phyloP scores from a whole-genome alignment of 805 yeast genomes.

The Starmerella potacharoeniae region DNA sequence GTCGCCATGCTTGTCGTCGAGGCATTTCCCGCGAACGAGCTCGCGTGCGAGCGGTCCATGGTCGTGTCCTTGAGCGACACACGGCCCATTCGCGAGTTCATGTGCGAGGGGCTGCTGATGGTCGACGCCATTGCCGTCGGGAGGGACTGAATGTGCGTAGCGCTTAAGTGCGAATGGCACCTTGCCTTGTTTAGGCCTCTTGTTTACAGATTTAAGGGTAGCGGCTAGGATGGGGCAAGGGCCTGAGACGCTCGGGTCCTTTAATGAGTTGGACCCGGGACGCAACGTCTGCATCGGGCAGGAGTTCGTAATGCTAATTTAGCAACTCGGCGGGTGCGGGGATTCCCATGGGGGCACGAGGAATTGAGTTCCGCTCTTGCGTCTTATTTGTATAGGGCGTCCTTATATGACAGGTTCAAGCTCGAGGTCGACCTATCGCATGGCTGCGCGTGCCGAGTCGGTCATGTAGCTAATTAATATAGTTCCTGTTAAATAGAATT shows the following conservation, averaged over 20 bases:
- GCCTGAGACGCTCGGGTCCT: not conserved
- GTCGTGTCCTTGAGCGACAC: slow-evolving; percentile 1
- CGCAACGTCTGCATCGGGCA: too few relatives aligned
- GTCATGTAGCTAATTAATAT: too few relatives aligned
- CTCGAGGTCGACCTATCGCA: too few relatives aligned
- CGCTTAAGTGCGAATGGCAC: not conserved
- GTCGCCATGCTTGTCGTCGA: slow-evolving; percentile 2
- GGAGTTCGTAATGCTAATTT: not conserved
- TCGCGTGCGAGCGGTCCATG: slow-evolving; percentile 1
- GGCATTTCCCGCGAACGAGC: not conserved
- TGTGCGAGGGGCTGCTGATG: not conserved
- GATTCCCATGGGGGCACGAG: too few relatives aligned
- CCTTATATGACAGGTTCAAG: too few relatives aligned
- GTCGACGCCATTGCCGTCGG: not conserved
- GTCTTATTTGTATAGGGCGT: too few relatives aligned
- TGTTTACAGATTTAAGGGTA: slow-evolving; percentile 1
- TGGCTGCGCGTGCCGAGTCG: too few relatives aligned
- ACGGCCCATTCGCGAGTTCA: not conserved
- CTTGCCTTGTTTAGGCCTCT: not conserved
- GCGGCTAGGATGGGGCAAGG: not conserved
- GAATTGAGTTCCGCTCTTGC: too few relatives aligned
- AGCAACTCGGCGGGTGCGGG: too few relatives aligned
- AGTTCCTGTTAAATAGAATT: too few relatives aligned
- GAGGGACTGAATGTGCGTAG: not conserved
- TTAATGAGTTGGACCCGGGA: too few relatives aligned